phyloP scores from a whole-genome alignment of 176 grass and related monocot genomes.

The Miscanthus lutarioriparius region DNA sequence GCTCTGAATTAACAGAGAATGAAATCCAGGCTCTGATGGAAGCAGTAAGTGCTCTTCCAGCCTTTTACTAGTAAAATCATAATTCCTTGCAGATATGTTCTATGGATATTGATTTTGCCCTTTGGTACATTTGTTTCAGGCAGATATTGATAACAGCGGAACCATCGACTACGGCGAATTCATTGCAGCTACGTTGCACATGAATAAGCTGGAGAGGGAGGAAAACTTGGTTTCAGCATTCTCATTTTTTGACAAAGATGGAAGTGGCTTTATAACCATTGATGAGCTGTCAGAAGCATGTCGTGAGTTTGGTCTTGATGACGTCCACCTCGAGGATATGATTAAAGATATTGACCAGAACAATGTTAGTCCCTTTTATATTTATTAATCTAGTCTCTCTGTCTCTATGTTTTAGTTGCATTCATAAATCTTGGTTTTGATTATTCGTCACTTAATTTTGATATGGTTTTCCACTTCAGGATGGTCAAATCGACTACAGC shows the following conservation, averaged over 20 bases:
- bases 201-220: conserved; percentile 95
- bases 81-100: neutral
- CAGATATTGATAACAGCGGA: conserved; percentile 86
- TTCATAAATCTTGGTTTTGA: neutral
- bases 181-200: conserved; percentile 88
- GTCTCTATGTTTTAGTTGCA: neutral
- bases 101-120: neutral
- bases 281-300: conserved; percentile 94
- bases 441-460: neutral
- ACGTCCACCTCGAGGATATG: conserved; percentile 94
- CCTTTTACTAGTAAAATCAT: conserved; percentile 9
- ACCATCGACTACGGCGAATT: conserved; percentile 95
- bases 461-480: conserved; percentile 53
- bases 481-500: conserved; percentile 95
- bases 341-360: conserved; percentile 90
- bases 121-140: conserved; percentile 48
- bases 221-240: conserved; percentile 90
- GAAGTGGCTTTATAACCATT: conserved; percentile 93
- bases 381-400: neutral
- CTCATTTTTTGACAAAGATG: conserved; percentile 93
- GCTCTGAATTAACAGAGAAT: conserved; percentile 89
- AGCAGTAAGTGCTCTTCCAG: conserved; percentile 50
- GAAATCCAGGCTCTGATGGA: conserved; percentile 95
- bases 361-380: conserved; percentile 53
- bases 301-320: conserved; percentile 72